Percentiles rank a stretch among this genome's conserved stretches.
These are phyloP conservation scores for Conidiobolus incongruus DNA, from an alignment of 371 early-diverging fungal species.

Conservation along the genomic window DNA sequence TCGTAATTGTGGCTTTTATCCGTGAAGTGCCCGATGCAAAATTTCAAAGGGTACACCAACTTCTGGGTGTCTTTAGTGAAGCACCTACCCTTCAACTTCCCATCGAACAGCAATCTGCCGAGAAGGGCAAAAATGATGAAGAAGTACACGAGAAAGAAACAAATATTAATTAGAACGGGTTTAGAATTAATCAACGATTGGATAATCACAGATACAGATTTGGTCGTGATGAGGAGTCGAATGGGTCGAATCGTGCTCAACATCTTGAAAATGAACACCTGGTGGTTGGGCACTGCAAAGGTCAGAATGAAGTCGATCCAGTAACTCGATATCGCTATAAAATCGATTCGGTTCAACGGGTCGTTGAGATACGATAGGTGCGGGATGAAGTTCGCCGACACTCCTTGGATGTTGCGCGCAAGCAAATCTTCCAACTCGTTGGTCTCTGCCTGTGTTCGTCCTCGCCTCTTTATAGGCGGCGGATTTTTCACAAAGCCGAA, in stretches of 20 bases:
- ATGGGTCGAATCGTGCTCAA: constrained; percentile 27
- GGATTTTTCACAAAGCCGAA: too few species aligned
- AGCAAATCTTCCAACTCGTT: too few species aligned
- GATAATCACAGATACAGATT: constrained; percentile 25
- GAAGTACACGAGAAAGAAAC: constrained; percentile 30
- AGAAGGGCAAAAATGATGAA: constrained; percentile 20
- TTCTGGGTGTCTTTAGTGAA: neutral
- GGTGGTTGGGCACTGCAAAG: too few species aligned
- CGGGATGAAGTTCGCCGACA: too few species aligned
- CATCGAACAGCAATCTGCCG: constrained; percentile 13
- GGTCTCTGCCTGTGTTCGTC: too few species aligned
- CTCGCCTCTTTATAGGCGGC: too few species aligned
- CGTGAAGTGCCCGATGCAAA: neutral
- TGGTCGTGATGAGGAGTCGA: constrained; percentile 25
- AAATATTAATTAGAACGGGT: constrained; percentile 25
- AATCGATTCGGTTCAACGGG: too few species aligned
- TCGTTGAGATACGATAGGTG: too few species aligned
- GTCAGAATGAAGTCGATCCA: too few species aligned
- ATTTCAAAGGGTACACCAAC: neutral
- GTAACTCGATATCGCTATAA: too few species aligned
- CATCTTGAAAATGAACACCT: too few species aligned
- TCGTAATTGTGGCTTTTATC: neutral
- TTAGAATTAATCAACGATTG: constrained; percentile 29
- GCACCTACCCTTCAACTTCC: neutral
- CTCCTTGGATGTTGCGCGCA: too few species aligned